A percentile compares a stretch with the other conserved stretches of the same genome.
phyloP scores from a whole-genome alignment of 1,284 basidiomycete genomes.

The Mycena sp. region DNA sequence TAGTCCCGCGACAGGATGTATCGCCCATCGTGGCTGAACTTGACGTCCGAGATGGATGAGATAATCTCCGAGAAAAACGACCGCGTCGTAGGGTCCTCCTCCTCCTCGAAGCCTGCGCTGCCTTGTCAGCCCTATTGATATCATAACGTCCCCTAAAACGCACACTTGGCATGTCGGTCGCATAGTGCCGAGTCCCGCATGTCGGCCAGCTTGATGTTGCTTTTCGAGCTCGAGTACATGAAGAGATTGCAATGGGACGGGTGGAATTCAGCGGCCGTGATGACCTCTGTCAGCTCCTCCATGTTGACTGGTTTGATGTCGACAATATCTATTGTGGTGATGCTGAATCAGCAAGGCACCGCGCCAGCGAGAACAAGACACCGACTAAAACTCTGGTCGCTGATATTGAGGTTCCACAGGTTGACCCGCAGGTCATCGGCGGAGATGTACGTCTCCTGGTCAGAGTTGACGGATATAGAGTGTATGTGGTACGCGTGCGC shows the following conservation, averaged over 20 bases:
- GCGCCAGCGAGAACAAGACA: conserved; percentile 33
- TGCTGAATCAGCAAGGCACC: conserved; percentile 5
- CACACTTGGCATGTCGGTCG: conserved; percentile 96
- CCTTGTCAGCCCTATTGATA: conserved; percentile 25
- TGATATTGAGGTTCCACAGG: conserved; percentile 98
- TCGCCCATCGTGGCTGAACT: conserved; percentile 97
- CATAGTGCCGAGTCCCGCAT: conserved; percentile 99
- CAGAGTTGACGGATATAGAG: conserved; percentile 98
- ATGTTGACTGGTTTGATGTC: conserved; percentile 99
- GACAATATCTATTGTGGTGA: conserved; percentile 90
- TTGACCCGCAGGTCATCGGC: conserved; percentile 98
- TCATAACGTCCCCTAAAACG: conserved; percentile 42
- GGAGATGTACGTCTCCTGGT: conserved; percentile 99
- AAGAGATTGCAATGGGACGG: conserved; percentile 98
- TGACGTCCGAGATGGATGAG: conserved; percentile 99
- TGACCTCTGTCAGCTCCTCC: conserved; percentile 99
- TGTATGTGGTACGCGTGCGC: conserved; percentile 99
- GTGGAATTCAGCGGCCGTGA: conserved; percentile 99
- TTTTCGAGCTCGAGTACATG: conserved; percentile 99
- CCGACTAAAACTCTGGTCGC: conserved; percentile 99
- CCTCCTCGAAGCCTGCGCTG: conserved; percentile 91
- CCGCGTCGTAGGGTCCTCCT: conserved; percentile 96
- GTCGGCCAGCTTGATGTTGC: conserved; percentile 99
- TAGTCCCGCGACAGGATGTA: conserved; percentile 99
- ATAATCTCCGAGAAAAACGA: conserved; percentile 99